Base-by-base conservation (phyloP, 2,329 filamentous ascomycete genomes). In the Colletotrichum simmondsii region DNA sequence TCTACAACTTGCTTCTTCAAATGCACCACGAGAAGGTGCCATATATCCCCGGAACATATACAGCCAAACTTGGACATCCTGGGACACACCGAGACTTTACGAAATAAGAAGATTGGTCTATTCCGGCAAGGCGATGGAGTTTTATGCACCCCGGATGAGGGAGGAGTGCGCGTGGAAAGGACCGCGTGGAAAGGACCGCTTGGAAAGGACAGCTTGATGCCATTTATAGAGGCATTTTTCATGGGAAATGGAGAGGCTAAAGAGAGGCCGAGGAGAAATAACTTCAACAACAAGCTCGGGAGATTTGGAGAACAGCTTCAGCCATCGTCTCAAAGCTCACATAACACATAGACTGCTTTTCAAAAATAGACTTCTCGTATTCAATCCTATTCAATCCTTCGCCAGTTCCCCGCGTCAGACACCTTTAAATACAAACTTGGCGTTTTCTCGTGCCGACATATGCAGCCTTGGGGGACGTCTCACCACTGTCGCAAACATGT, bases 401-500 rank as follows among this genome's bases (percentile, higher is more conserved):
- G 16, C 19, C 3, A 4, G 3, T 49, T 22, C 6, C 37, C 3
- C 42, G 14, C 14, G 7, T 49, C 16, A 19, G n/a, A 49, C 16
- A 49, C 3, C 6, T 8, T 5, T 12, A 35, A 12, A 10, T 10
- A 16, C 10, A 11, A 54, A 24, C 11, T 54, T 26, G 24, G 24
- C 52, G 12, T 54, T 11, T 49, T 26, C 52, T 54, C 28, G 52
- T 26, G 42, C 24, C 52, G 22, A 8, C 22, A 54, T 24, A 28
- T 28, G 52, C 22, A 54, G 28, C 3, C 26, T 19, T 2, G 4
- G 26, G 11, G 28, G 28, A 32, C 66, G 66, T 68, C 66, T 63
- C 66, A 58, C 66, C 66, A 64, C 54, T 49, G 58, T 68, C 26
- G 52, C 66, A 64, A 57, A 32, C 8, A 30, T 22, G 46, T 32